These are phyloP conservation scores for Lasiodiplodia theobromae DNA, from an alignment of 2,329 filamentous ascomycete genomes.

Conservation along the genomic window DNA sequence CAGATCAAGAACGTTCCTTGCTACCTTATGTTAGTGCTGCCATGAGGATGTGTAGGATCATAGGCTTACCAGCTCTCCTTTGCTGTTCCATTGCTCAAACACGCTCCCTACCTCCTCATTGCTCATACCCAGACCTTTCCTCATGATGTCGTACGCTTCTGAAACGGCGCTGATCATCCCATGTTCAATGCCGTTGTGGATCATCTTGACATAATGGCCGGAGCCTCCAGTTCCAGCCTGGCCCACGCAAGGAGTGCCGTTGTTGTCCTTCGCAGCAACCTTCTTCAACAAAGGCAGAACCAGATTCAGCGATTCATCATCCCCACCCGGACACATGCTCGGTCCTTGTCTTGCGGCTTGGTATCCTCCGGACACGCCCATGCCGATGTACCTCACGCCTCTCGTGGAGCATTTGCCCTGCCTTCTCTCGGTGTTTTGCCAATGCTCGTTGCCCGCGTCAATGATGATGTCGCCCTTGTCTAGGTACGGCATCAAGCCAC, in stretches of 20 bases:
- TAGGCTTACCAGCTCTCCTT: slow-evolving; percentile 60
- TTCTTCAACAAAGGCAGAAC: slow-evolving; percentile 67
- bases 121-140: slow-evolving; percentile 60
- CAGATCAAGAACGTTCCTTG: slow-evolving; percentile 67
- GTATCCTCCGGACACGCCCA: slow-evolving; percentile 74
- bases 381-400: slow-evolving; percentile 71
- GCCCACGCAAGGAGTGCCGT: slow-evolving; percentile 66
- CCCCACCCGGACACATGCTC: slow-evolving; percentile 71
- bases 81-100: slow-evolving; percentile 66
- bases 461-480: slow-evolving; percentile 70
- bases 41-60: neutral
- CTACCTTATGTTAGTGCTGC: slow-evolving; percentile 34
- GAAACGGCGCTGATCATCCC: slow-evolving; percentile 72
- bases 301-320: slow-evolving; percentile 62
- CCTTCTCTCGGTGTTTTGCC: slow-evolving; percentile 67
- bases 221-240: slow-evolving; percentile 67
- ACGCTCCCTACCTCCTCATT: slow-evolving; percentile 67
- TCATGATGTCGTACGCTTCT: slow-evolving; percentile 71
- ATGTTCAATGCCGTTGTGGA: slow-evolving; percentile 77
- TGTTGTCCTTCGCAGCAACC: slow-evolving; percentile 68
- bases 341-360: slow-evolving; percentile 71
- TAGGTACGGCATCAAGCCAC: slow-evolving; percentile 59
- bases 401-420: slow-evolving; percentile 64
- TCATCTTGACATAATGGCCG: slow-evolving; percentile 78
- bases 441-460: slow-evolving; percentile 74